Base-by-base conservation (phyloP, 345 rosid genomes). In the Sisymbrium altissimum region DNA sequence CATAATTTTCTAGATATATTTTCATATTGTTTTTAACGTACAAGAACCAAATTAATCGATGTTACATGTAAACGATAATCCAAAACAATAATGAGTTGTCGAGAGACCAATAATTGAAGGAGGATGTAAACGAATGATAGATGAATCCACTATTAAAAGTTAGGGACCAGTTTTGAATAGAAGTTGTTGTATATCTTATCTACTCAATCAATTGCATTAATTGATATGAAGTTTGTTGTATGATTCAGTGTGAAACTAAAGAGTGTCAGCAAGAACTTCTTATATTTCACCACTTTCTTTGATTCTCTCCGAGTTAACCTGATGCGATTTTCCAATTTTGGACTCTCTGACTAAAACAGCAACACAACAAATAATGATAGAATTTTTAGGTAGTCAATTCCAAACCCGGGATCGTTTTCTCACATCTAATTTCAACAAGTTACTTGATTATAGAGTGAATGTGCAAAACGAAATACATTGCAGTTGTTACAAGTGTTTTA, bases 161-260 rank as follows among this genome's bases (percentile, higher is more conserved):
- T 61, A 33, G 74, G 79, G 79, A 76, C 79, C 79, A 62, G 33
- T 50, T 68, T 32, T 61, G 39, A 41, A 75, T 50, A 33, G 48
- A 38, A 44, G 75, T 69, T 69, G 70, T 44, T 68, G 74, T 54
- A 44, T 54, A 43, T 75, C 56, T 36, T 68, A 76, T 53, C 75
- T 68, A 62, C 58, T 35, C 67, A 66, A 66, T 48, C 35, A 48
- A 67, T 39, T 62, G 54, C 75, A 76, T 69, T 76, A 18, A 76
- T 44, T 76, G 65, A 18, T 58, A 59, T 18, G 64, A 36, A 36
- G 29, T 5, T 18, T 19, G 8, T 59, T 18, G 14, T 59, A 19
- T 59, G 21, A 12, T 14, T 23, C 43, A 57, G 48, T 60, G 64
- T 75, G 79, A 75, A 75, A 48, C 78, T 49, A 58, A 40, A 66